Evolutionary conservation across 1,139 yeast genomes (phyloP), one percentile per base, ranked within the genome.

Genomic region (Candida smagusa): DNA sequence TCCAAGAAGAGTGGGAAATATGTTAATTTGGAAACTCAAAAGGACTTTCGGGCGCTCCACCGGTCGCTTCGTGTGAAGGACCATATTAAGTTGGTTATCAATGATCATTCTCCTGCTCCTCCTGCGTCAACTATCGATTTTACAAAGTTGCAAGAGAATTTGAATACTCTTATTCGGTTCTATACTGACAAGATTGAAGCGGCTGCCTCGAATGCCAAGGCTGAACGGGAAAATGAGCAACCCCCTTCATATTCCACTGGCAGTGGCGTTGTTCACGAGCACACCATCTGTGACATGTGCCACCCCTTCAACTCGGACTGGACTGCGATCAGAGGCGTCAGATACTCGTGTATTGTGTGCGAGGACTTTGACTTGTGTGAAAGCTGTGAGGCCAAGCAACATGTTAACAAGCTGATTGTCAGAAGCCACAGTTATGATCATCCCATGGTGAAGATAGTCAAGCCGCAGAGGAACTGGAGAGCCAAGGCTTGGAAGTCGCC

Each of bases 271-370:
- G 32, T 39, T 9, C 92, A 58, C 79, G 86, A 28, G 9, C 38
- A 38, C n/a, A 38, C 47, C 12, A 36, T 47, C 33, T 77, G 83
- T 46, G 79, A 77, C 44, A 57, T 61, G 12, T 74, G 79, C 40
- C 44, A 52, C 40, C 63, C 67, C 3, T 12, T 8, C 27, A 11
- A 22, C 6, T 9, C 21, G 23, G 36, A 46, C 12, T 44, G 43
- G n/a, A 54, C 55, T 27, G 63, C 63, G 7, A 63, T 80, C 34
- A 49, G 35, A 21, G 86, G 86, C 1, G 47, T 53, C 9, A 67
- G 86, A 45, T 81, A 64, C 58, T 67, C 70, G 39, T 81, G 88
- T 52, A 46, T 71, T 36, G 70, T 71, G 24, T 81, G 88, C 50
- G 43, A 50, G 3, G 73, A 81, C 47, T 80, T 64, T 54, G 85